Base-by-base conservation (phyloP, 495 filamentous ascomycete genomes). In the Jackrogersella minutella region DNA sequence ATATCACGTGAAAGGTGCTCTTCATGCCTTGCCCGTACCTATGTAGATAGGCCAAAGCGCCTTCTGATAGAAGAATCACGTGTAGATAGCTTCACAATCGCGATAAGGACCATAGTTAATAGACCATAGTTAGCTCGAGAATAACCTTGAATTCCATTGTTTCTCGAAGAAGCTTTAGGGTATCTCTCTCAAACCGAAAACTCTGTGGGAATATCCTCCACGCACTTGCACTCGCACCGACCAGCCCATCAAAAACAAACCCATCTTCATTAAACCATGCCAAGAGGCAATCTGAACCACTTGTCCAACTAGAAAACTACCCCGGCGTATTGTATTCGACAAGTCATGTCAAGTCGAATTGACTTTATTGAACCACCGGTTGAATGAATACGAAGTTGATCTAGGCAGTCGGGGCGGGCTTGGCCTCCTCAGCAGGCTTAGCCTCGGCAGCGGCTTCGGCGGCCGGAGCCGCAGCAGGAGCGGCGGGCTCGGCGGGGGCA, bases 171-270 rank as follows among this genome's bases (percentile, higher is more conserved):
- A 62, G 36, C 50, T 51, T 62, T 46, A 54, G 67, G 67, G 66
- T 69, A 69, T 70, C 62, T 58, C 58, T 70, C 49, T 52, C 55
- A 58, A 66, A 70, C 57, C 34, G 30, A 49, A 62, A 70, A 62
- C 62, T 66, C 47, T 58, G 30, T 62, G 67, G 67, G 67, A 70
- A 70, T 70, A 62, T 70, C 67, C 67, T 58, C 62, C 67, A 13
- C 34, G 22, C 24, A 28, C 37, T n/a, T n/a, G 24, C 46, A 43
- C 46, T 30, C 26, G 52, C 49, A 36, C 11, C 19, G 16, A 22
- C 22, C 31, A 6, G 10, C 9, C 47, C 47, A 40, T 19, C n/a
- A 36, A 56, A 57, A 40, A 34, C 34, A 60, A 56, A 26, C 33
- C 14, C 33, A 59, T 44, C 41, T 16, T 17, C 26, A 52, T n/a